Percentiles rank a stretch among this genome's conserved stretches.
Evolutionary conservation across 2,329 filamentous ascomycete genomes (phyloP).

Genomic region (Pyrenophora graminea): DNA sequence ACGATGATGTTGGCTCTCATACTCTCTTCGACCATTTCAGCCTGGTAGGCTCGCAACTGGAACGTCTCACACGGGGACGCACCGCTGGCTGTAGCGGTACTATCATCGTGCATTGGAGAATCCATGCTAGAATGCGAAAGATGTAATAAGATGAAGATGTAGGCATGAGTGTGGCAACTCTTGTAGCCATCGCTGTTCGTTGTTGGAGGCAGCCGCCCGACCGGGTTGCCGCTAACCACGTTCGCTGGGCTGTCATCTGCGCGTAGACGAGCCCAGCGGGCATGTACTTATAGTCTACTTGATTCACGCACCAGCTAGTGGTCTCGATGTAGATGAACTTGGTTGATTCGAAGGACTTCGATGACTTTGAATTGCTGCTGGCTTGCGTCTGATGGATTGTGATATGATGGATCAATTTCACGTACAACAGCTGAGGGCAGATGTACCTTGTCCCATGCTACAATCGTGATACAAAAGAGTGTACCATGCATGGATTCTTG

Average conservation of each 20-base stretch:
- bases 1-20: constrained; percentile 53
- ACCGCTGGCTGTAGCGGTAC: constrained; percentile 5
- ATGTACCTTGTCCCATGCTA: too few relatives aligned
- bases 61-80: constrained; percentile 19
- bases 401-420: too few relatives aligned
- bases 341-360: too few relatives aligned
- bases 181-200: neutral
- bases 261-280: too few relatives aligned
- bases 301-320: too few relatives aligned
- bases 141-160: neutral
- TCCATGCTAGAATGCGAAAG: neutral
- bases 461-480: too few relatives aligned
- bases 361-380: too few relatives aligned
- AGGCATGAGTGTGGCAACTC: neutral
- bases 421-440: neutral
- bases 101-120: constrained; percentile 4
- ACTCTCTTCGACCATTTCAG: constrained; percentile 55
- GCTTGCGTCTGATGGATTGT: neutral
- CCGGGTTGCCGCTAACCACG: constrained; percentile 2
- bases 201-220: neutral
- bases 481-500: neutral
- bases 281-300: too few relatives aligned
- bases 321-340: too few relatives aligned
- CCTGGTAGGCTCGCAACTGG: constrained; percentile 52
- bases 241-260: neutral